phyloP scores from a whole-genome alignment of 352 stramenopile genomes.

The Pythium scleroteichum region DNA sequence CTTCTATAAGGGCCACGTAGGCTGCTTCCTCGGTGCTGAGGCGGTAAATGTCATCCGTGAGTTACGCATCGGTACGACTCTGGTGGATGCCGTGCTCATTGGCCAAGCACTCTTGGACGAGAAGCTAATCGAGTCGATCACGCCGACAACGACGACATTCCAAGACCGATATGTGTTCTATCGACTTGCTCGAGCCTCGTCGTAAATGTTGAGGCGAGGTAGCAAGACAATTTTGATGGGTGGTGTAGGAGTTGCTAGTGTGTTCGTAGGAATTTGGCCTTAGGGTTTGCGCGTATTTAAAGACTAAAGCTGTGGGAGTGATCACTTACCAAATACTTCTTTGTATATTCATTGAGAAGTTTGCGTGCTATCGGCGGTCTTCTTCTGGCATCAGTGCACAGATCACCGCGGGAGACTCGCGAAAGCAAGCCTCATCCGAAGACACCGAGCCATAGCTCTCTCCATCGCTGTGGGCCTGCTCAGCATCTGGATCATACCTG shows the following conservation, averaged over 20 bases:
- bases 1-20: constrained; percentile 84
- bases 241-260: neutral
- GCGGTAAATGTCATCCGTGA: constrained; percentile 84
- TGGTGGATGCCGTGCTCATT: constrained; percentile 84
- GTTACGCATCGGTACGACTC: constrained; percentile 59
- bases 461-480: constrained; percentile 30
- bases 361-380: constrained; percentile 18
- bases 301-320: neutral
- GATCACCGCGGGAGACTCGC: constrained; percentile 16
- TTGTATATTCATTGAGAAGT: neutral
- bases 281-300: constrained; percentile 29
- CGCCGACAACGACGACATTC: constrained; percentile 68
- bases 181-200: constrained; percentile 52
- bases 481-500: constrained; percentile 15
- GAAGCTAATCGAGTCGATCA: constrained; percentile 76
- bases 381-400: constrained; percentile 23
- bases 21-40: constrained; percentile 82
- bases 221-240: constrained; percentile 6
- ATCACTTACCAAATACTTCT: too few species aligned
- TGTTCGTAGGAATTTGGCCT: constrained; percentile 20
- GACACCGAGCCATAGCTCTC: constrained; percentile 26
- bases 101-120: constrained; percentile 80
- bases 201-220: neutral
- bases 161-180: constrained; percentile 90
- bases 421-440: constrained; percentile 25